phyloP scores from a whole-genome alignment of 2,329 filamentous ascomycete genomes.

The Trichophyton simii region DNA sequence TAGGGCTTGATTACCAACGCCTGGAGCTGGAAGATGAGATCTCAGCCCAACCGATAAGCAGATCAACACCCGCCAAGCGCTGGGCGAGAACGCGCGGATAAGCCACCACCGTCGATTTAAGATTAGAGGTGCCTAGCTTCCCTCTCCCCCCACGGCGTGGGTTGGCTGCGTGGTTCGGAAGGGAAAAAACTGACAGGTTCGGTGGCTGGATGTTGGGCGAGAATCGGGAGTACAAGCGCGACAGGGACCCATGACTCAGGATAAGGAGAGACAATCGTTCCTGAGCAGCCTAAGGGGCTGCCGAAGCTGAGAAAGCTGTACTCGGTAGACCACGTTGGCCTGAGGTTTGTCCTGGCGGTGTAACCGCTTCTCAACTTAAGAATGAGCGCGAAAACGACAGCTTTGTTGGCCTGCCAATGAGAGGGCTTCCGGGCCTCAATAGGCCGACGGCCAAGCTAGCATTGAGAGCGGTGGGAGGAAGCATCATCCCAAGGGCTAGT shows the following conservation, averaged over 20 bases:
- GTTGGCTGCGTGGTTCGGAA: background rate
- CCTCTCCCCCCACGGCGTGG: background rate
- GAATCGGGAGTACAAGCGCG: background rate
- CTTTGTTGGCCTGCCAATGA: background rate
- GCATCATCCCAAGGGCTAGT: background rate
- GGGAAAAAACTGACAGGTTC: background rate
- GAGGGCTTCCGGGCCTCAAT: background rate
- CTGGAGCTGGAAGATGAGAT: background rate
- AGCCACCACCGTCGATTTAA: background rate
- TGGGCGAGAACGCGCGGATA: background rate
- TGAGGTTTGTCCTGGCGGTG: constrained; percentile 1
- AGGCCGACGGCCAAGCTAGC: background rate
- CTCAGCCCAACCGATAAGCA: constrained; percentile 2
- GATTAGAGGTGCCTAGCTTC: background rate
- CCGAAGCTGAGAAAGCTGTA: background rate
- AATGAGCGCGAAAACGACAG: background rate
- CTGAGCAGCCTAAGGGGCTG: too few species aligned
- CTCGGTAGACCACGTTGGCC: background rate
- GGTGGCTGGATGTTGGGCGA: background rate
- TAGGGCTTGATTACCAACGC: background rate
- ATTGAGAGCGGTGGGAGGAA: background rate
- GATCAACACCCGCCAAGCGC: constrained; percentile 2
- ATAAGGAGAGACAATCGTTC: background rate
- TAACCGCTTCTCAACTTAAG: background rate
- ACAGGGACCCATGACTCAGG: background rate